Evolutionary conservation across 306 rosid genomes (phyloP).

Genomic region (Senna tora): DNA sequence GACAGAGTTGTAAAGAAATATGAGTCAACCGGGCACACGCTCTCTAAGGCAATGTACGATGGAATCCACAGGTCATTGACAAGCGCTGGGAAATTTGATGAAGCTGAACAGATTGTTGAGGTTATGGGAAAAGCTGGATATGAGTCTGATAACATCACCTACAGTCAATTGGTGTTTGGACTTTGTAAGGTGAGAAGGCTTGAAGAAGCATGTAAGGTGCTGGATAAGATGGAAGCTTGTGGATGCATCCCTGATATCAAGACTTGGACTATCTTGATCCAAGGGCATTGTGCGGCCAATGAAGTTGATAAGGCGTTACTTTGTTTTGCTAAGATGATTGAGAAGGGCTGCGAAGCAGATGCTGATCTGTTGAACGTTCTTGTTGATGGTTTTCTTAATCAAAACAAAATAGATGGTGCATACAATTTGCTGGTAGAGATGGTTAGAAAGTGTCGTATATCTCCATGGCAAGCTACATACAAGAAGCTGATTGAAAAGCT

Average conservation of each 20-base stretch:
- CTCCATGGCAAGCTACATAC: constrained; percentile 80
- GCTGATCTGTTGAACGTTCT: constrained; percentile 73
- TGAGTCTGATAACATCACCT: constrained; percentile 79
- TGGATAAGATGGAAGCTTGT: constrained; percentile 78
- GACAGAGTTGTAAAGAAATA: constrained; percentile 68
- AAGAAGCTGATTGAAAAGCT: constrained; percentile 64
- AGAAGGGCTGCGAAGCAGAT: constrained; percentile 59
- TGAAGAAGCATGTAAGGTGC: constrained; percentile 71
- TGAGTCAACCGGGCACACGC: constrained; percentile 58
- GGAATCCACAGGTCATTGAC: constrained; percentile 89
- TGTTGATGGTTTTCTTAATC: constrained; percentile 59
- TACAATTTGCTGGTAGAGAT: constrained; percentile 62
- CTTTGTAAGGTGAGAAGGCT: constrained; percentile 73
- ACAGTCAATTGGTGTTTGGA: constrained; percentile 82
- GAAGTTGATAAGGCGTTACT: constrained; percentile 65
- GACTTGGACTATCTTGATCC: constrained; percentile 94
- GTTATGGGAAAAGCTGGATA: constrained; percentile 75
- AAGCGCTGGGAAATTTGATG: constrained; percentile 65
- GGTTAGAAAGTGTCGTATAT: constrained; percentile 48
- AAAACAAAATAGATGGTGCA: constrained; percentile 63
- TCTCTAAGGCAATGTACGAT: constrained; percentile 72
- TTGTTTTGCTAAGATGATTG: constrained; percentile 73
- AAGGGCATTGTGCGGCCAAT: constrained; percentile 77
- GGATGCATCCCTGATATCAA: constrained; percentile 83
- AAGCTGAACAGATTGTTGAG: constrained; percentile 63